phyloP scores from a whole-genome alignment of 2,329 filamentous ascomycete species.

The Hymenoscyphus linearis region DNA sequence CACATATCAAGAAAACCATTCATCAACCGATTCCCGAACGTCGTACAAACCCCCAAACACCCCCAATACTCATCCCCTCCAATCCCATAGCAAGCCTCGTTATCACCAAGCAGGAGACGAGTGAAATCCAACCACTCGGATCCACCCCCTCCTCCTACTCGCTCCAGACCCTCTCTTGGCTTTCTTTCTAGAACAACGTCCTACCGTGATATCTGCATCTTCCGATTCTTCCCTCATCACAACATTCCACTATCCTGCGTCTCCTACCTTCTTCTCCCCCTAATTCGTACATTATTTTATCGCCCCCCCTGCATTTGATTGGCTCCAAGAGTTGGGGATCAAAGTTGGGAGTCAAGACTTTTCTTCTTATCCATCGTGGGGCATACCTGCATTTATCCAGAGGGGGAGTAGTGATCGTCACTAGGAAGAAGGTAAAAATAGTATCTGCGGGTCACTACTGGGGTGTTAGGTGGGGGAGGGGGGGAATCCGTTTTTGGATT shows the following conservation, averaged over 20 bases:
- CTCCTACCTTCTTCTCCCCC: background rate
- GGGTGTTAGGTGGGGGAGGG: too few species aligned
- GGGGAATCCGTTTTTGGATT: too few species aligned
- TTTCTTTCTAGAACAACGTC: background rate
- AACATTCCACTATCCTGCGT: too few species aligned
- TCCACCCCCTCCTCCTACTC: background rate
- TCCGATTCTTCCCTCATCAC: too few species aligned
- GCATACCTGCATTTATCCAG: background rate
- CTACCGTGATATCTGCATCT: too few species aligned
- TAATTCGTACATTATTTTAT: background rate
- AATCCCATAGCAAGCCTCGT: background rate
- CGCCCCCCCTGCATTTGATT: background rate
- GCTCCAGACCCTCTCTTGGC: background rate
- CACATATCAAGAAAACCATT: background rate
- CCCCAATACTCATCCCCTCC: background rate
- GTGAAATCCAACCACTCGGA: background rate
- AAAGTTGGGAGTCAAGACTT: background rate
- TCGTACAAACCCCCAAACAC: background rate
- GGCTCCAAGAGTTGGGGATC: background rate
- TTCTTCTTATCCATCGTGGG: background rate
- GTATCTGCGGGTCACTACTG: background rate
- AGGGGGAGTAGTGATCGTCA: background rate
- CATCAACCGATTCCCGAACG: background rate
- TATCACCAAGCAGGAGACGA: background rate
- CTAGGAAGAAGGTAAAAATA: background rate